Conservation (phyloP, 192 early-diverging fungal species). For the Linnemannia exigua region DNA sequence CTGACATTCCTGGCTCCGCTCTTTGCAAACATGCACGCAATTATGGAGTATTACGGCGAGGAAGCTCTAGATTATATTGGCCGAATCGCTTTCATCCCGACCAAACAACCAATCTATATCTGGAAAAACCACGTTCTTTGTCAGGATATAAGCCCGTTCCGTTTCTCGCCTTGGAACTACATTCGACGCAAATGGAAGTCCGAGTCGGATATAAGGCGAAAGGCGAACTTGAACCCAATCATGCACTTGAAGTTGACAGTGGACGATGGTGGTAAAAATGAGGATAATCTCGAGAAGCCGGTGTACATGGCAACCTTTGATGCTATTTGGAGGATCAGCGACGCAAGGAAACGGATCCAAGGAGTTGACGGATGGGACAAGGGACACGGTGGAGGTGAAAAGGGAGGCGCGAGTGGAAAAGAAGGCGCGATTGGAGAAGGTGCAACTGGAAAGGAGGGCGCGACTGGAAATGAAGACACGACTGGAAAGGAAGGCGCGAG, state of each 20-base stretch:
- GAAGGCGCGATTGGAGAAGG: too few relatives aligned
- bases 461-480: too few relatives aligned
- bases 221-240: too few relatives aligned
- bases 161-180: neutral
- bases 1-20: constrained; percentile 7
- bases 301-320: constrained; percentile 26
- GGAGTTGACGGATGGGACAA: too few relatives aligned
- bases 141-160: neutral
- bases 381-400: too few relatives aligned
- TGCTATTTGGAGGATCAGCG: constrained; percentile 11
- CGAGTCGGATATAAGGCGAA: neutral
- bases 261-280: neutral
- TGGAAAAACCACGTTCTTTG: neutral
- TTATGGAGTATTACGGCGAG: constrained; percentile 3
- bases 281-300: neutral
- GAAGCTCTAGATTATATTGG: neutral
- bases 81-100: neutral
- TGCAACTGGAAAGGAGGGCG: too few relatives aligned
- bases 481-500: too few relatives aligned
- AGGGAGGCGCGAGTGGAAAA: too few relatives aligned
- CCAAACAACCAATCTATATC: neutral
- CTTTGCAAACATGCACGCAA: neutral
- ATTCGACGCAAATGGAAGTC: neutral
- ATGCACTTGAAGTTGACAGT: too few relatives aligned
- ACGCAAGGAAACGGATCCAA: neutral